These are phyloP conservation scores for Pichia sp. DNA, from an alignment of 1,139 yeast species.

Conservation along the genomic window DNA sequence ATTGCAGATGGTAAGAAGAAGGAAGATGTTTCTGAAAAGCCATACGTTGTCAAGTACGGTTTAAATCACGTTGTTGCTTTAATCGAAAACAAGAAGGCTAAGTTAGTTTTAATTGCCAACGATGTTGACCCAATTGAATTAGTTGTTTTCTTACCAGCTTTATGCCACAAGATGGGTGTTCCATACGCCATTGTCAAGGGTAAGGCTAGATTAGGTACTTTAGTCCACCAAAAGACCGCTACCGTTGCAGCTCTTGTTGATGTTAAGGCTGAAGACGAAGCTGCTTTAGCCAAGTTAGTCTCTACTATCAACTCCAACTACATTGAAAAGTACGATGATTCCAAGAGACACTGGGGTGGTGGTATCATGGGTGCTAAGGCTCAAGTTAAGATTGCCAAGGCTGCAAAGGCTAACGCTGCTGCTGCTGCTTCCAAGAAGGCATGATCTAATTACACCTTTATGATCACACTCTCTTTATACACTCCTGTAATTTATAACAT, in stretches of 20 bases:
- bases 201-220: constrained; percentile 97
- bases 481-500: neutral
- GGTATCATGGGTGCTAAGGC: constrained; percentile 97
- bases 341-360: constrained; percentile 99
- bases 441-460: neutral
- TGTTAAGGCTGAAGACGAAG: constrained; percentile 90
- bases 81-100: constrained; percentile 97
- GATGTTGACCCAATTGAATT: constrained; percentile 99
- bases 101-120: constrained; percentile 94
- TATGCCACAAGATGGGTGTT: constrained; percentile 98
- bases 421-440: constrained; percentile 25
- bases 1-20: constrained; percentile 96
- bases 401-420: constrained; percentile 40
- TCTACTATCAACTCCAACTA: constrained; percentile 93
- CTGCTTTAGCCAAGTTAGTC: constrained; percentile 88
- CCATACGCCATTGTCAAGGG: constrained; percentile 99
- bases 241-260: constrained; percentile 97
- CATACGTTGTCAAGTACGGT: constrained; percentile 95
- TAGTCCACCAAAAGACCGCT: constrained; percentile 96
- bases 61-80: constrained; percentile 97
- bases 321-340: constrained; percentile 88
- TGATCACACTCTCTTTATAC: neutral
- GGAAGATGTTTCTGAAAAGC: constrained; percentile 95
- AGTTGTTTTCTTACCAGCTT: constrained; percentile 95
- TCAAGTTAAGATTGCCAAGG: constrained; percentile 59